Evolutionary conservation across 1,139 yeast species (phyloP).

Genomic region (Hansenula sp.): DNA sequence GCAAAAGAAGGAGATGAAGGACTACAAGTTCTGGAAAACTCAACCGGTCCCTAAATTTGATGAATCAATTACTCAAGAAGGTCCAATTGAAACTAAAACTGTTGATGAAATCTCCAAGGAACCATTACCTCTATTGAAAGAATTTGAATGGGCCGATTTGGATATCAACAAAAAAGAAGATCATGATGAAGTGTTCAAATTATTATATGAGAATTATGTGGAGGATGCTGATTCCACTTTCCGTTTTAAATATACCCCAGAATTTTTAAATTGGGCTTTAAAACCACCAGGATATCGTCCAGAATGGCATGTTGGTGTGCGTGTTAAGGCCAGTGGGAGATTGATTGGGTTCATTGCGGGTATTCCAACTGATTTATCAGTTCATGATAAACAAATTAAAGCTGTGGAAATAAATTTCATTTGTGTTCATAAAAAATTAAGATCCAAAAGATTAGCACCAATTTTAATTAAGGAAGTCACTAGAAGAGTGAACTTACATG

Average conservation of each 20-base stretch:
- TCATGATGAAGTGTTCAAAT: slow-evolving; percentile 68
- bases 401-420: slow-evolving; percentile 91
- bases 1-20: slow-evolving; percentile 74
- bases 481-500: slow-evolving; percentile 76
- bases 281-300: slow-evolving; percentile 89
- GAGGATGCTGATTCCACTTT: slow-evolving; percentile 92
- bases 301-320: slow-evolving; percentile 92
- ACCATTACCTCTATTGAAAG: slow-evolving; percentile 69
- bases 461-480: slow-evolving; percentile 91
- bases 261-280: slow-evolving; percentile 88
- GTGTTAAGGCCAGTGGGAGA: slow-evolving; percentile 71
- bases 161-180: slow-evolving; percentile 59
- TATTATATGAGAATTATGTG: slow-evolving; percentile 85
- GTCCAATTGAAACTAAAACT: slow-evolving; percentile 76
- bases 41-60: slow-evolving; percentile 88
- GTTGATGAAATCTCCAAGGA: slow-evolving; percentile 66
- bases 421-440: slow-evolving; percentile 88
- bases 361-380: slow-evolving; percentile 67
- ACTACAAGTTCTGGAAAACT: slow-evolving; percentile 96
- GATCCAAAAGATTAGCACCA: slow-evolving; percentile 94
- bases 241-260: slow-evolving; percentile 82
- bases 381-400: slow-evolving; percentile 52
- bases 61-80: slow-evolving; percentile 63
- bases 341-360: slow-evolving; percentile 92
- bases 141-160: slow-evolving; percentile 85